Conservation (phyloP, 2,329 filamentous ascomycete genomes). For the Tolypocladium pustulatum region DNA sequence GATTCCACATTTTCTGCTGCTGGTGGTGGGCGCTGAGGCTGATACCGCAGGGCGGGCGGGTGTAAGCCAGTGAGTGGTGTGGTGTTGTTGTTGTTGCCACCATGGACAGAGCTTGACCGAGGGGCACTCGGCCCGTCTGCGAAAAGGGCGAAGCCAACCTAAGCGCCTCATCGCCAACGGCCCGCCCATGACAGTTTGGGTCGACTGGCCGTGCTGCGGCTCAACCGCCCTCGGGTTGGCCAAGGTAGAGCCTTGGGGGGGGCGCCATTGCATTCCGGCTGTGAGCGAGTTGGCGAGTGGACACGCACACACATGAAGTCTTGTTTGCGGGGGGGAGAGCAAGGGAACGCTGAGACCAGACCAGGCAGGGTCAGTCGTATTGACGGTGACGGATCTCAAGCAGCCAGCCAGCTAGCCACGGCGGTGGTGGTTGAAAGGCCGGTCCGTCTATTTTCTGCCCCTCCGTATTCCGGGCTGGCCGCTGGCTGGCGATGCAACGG, state of each 20-base stretch:
- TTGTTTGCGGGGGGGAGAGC: neutral
- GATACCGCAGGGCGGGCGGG: neutral
- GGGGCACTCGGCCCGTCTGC: neutral
- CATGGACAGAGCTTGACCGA: too few species aligned
- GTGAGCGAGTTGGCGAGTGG: neutral
- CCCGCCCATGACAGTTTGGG: neutral
- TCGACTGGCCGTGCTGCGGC: too few species aligned
- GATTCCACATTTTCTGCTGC: neutral
- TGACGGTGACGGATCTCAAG: neutral
- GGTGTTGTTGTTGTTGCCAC: neutral
- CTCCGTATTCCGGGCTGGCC: neutral
- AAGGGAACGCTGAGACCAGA: neutral
- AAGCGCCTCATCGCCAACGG: neutral
- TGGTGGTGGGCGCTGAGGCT: neutral
- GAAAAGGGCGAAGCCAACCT: neutral
- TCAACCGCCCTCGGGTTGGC: too few species aligned
- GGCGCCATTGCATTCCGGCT: neutral
- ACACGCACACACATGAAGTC: too few species aligned
- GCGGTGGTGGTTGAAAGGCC: neutral
- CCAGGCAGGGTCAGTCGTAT: neutral
- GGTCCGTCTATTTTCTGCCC: neutral
- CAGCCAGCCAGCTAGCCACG: neutral
- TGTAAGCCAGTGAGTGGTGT: neutral
- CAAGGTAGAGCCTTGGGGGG: neutral
- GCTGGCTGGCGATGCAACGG: neutral